Evolutionary conservation across 169 alveolate genomes (phyloP).

Genomic region (Plasmodium adleri): DNA sequence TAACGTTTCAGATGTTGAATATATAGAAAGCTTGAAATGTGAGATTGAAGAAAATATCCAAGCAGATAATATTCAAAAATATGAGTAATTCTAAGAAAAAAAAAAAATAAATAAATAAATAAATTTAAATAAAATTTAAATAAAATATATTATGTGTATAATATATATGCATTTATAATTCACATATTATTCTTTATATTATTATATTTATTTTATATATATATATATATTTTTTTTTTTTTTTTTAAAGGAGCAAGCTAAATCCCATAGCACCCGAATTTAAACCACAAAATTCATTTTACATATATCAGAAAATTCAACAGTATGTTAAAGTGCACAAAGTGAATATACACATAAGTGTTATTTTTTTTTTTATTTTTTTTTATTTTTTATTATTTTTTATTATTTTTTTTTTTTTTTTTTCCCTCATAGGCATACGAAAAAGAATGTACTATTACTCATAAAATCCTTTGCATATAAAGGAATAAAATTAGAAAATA

Average conservation of each 20-base stretch:
- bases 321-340: conserved; percentile 8
- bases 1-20: conserved; percentile 22
- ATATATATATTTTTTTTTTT: background rate
- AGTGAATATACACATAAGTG: background rate
- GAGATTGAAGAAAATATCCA: conserved; percentile 31
- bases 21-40: conserved; percentile 40
- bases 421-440: conserved; percentile 28
- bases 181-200: background rate
- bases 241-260: conserved; percentile 51
- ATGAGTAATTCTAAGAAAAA: conserved; percentile 21
- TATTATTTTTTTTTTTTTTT: background rate
- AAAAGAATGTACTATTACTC: conserved; percentile 18
- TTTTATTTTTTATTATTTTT: background rate
- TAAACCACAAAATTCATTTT: conserved; percentile 61
- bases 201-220: background rate
- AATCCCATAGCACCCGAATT: conserved; percentile 69
- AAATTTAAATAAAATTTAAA: background rate
- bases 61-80: conserved; percentile 13
- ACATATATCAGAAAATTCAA: conserved; percentile 53
- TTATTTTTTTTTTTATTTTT: background rate
- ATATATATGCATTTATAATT: background rate
- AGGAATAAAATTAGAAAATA: conserved; percentile 52
- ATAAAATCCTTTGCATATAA: conserved; percentile 62
- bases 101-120: background rate
- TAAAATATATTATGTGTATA: background rate